phyloP scores from a whole-genome alignment of 306 rosid genomes.

The Medicago ruthenica region DNA sequence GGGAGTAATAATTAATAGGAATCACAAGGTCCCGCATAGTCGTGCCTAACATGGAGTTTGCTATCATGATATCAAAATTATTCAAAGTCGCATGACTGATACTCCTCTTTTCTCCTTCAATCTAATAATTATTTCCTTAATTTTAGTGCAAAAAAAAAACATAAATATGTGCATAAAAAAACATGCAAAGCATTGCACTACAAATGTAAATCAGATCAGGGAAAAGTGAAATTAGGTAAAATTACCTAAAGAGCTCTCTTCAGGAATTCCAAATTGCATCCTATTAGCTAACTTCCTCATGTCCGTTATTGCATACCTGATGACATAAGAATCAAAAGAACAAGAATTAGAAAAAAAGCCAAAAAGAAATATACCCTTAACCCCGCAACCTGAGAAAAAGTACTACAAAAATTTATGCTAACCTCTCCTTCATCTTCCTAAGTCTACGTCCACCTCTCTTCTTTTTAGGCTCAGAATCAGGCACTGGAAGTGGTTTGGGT shows the following conservation, averaged over 20 bases:
- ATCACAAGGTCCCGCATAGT: conserved; percentile 1
- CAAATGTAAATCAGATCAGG: conserved; percentile 15
- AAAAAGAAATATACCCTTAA: not conserved
- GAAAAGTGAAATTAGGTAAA: conserved; percentile 24
- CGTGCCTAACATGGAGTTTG: not conserved
- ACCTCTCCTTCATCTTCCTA: conserved; percentile 95
- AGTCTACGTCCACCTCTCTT: conserved; percentile 96
- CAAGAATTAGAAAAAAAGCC: not conserved
- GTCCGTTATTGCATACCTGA: conserved; percentile 88
- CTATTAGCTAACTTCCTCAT: conserved; percentile 95
- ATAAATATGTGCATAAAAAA: not conserved
- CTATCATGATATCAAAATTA: conserved; percentile 23
- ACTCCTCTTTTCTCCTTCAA: conserved; percentile 13
- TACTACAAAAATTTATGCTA: conserved; percentile 20
- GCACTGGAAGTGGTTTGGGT: conserved; percentile 96
- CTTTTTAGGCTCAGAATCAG: conserved; percentile 98
- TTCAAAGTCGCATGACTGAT: conserved; percentile 11
- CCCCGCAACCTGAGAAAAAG: not conserved
- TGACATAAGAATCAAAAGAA: conserved; percentile 42
- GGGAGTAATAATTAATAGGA: not conserved
- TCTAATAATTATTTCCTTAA: conserved; percentile 16
- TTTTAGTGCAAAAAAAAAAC: not conserved
- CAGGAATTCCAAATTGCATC: conserved; percentile 95
- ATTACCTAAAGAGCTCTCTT: conserved; percentile 94
- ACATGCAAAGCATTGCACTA: conserved; percentile 10